Evolutionary conservation across 192 early-diverging fungal species (phyloP), one percentile per base, ranked within the genome.

Genomic region (Coemansia sp.): DNA sequence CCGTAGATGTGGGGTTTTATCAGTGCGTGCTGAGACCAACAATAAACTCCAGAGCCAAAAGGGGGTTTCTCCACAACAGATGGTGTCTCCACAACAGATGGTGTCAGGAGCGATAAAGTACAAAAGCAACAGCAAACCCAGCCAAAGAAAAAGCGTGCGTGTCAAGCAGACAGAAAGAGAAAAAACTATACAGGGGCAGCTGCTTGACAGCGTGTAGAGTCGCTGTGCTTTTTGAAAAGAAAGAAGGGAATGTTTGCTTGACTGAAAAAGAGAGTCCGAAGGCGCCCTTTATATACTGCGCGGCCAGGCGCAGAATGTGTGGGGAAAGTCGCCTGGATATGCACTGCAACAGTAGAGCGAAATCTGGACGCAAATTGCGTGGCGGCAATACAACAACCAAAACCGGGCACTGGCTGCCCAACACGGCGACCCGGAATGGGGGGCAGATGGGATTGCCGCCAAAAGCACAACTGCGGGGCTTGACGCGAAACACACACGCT

Each of bases 321-420:
- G 51, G 62, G 35, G 51, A 51, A 55, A 35, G 35, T 43, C 41
- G 23, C 49, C n/a, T 17, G 41, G 35, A 27, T 47, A 51, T 49
- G 59, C 59, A 4, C 39, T 9, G 56, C 45, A 19, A 49, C 49
- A 27, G 49, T 45, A 62, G 60, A 49, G 51, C 51, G 51, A 53
- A 53, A 52, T 62, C 49, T 32, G 17, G 25, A 45, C 60, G 35
- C 60, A 62, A 62, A 62, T 62, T 53, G 50, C 50, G 60, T 62
- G 60, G 60, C 60, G 19, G 45, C 41, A 15, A n/a, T 9, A 23
- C 11, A 24, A 60, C 59, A 60, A 45, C 19, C 49, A 11, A 51
- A 52, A 53, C 51, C 24, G 12, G 54, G 23, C 54, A 15, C 54
- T 23, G n/a, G 14, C n/a, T 11, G 54, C 47, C 52, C 52, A 39